A percentile compares a stretch with the other conserved stretches of the same genome.
Evolutionary conservation across 768 basidiomycete genomes (phyloP).

Genomic region (Dioszegia aurantiaca): DNA sequence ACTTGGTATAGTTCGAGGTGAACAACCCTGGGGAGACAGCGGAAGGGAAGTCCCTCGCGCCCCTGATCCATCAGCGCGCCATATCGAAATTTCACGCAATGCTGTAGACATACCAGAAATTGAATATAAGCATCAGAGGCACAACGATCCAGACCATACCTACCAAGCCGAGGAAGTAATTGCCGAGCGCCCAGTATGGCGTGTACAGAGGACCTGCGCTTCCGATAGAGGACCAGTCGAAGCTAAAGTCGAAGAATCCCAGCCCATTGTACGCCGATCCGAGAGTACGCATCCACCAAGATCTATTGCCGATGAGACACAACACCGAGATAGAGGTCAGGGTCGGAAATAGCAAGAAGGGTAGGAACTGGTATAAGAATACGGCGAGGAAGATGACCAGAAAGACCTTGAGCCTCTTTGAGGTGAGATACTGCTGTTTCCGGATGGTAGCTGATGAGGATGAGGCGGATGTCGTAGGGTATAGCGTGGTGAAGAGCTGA

Average conservation of each 20-base stretch:
- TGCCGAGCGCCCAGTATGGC: slow-evolving; percentile 50
- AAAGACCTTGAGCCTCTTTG: slow-evolving; percentile 35
- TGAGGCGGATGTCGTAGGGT: slow-evolving; percentile 24
- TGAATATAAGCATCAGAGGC: slow-evolving; percentile 45
- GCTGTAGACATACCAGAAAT: slow-evolving; percentile 43
- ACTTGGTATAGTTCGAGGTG: slow-evolving; percentile 47
- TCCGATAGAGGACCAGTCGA: slow-evolving; percentile 52
- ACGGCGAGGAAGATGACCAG: slow-evolving; percentile 29
- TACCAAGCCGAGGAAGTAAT: slow-evolving; percentile 50
- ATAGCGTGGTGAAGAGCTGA: slow-evolving; percentile 52
- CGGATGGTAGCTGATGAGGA: slow-evolving; percentile 22
- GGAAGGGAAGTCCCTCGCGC: slow-evolving; percentile 46
- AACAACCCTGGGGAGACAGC: slow-evolving; percentile 48
- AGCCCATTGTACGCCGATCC: slow-evolving; percentile 51
- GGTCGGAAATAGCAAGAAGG: slow-evolving; percentile 50
- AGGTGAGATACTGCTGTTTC: slow-evolving; percentile 19
- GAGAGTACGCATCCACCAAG: slow-evolving; percentile 43
- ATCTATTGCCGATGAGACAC: slow-evolving; percentile 45
- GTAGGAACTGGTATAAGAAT: slow-evolving; percentile 48
- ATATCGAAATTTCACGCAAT: background rate
- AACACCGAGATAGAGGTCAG: slow-evolving; percentile 49
- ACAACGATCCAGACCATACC: slow-evolving; percentile 51
- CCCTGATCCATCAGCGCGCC: slow-evolving; percentile 25
- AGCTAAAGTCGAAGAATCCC: slow-evolving; percentile 48
- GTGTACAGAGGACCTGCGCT: slow-evolving; percentile 50